Evolutionary conservation across 306 rosid genomes (phyloP), one percentile per base, ranked within the genome.

Genomic region (Sicyos edulis): DNA sequence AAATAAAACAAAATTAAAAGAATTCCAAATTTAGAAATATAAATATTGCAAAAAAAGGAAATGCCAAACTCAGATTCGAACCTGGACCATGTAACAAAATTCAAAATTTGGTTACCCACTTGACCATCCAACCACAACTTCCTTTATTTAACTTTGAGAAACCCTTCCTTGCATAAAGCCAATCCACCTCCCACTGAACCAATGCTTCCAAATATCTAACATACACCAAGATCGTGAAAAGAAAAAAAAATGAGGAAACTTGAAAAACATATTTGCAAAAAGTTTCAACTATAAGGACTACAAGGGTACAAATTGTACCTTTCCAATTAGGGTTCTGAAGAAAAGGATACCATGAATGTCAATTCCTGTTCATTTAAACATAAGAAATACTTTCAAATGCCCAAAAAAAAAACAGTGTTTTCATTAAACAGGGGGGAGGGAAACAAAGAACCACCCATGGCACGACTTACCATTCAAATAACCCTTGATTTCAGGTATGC

Each of bases 171-270:
- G 42, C 98, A 96, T 71, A 93, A 86, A 79, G 98, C 98, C 77
- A 90, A 92, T 69, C 97, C 98, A 57, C 98, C 96, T 81, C 97
- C 97, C 45, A 93, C 97, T 4, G 98, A 90, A 51, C 98, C 98
- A 82, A 93, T 93, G 88, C 98, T 93, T 81, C 97, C 97, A 82
- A 90, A 87, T 79, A 90, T 86, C 98, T 92, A 82, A 62, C 64
- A 67, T 44, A 76, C 75, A 45, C 74, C 75, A 79, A 74, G 32
- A 29, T 29, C 4, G 32, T 29, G 32, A 29, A 29, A 69, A 58
- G 62, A 73, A 70, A 68, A 29, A 10, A 75, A 75, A n/a, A n/a
- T 64, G 71, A 40, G 26, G 53, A 42, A 44, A 11, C 34, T 54
- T 29, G n/a, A 71, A 53, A 32, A 53, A n/a, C 3, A n/a, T 59